Evolutionary conservation across 345 rosid genomes (phyloP).

Genomic region (Lagerstroemia speciosa): DNA sequence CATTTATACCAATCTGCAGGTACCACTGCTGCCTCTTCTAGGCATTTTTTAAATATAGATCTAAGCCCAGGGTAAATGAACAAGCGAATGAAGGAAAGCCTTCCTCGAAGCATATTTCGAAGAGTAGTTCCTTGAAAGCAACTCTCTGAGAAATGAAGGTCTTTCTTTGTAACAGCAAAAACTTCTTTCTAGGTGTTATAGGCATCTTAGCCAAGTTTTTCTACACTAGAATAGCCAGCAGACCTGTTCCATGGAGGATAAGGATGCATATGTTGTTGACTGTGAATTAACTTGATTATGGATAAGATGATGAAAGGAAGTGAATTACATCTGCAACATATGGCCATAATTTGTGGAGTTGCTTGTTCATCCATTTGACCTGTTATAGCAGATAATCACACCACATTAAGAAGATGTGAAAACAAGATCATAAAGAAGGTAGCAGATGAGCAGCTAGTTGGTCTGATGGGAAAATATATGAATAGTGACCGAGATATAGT

Average conservation of each 20-base stretch:
- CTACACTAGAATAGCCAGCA: background rate
- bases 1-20: background rate
- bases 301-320: constrained; percentile 12
- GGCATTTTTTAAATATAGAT: no score
- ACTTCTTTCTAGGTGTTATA: background rate
- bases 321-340: constrained; percentile 79
- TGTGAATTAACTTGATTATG: constrained; percentile 7
- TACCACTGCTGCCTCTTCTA: background rate
- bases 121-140: background rate
- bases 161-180: background rate
- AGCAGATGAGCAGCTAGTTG: background rate
- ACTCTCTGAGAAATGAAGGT: background rate
- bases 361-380: constrained; percentile 99
- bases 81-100: no score
- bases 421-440: background rate
- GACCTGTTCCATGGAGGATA: background rate
- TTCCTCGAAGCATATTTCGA: background rate
- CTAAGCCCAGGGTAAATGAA: no score
- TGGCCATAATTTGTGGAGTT: constrained; percentile 92
- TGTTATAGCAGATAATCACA: constrained; percentile 22
- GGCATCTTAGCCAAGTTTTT: background rate
- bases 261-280: background rate
- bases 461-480: background rate
- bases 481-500: background rate
- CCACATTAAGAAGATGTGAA: constrained; percentile 5